Evolutionary conservation across 768 basidiomycete genomes (phyloP).

Genomic region (Boletus pseudo-olivaceus): DNA sequence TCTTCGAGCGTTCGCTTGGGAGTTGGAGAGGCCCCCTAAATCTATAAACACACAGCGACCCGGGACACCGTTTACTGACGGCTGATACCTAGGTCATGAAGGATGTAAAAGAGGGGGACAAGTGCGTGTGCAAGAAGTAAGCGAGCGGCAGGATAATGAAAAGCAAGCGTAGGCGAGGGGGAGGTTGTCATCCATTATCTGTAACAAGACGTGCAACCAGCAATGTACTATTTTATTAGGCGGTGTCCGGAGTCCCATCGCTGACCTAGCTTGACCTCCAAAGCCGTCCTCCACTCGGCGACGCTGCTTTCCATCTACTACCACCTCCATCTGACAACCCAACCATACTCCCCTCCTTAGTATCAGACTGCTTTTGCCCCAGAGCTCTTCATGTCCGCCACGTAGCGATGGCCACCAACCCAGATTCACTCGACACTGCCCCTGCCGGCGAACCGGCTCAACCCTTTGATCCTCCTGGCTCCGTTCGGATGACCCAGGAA

Average conservation of each 20-base stretch:
- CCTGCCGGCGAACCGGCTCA: slow-evolving; percentile 37
- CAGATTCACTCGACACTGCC: slow-evolving; percentile 22
- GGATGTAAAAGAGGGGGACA: slow-evolving; percentile 47
- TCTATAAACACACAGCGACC: slow-evolving; percentile 25
- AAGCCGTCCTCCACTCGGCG: slow-evolving; percentile 13
- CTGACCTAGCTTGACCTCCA: slow-evolving; percentile 10
- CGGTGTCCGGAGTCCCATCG: slow-evolving; percentile 29
- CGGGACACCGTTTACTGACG: slow-evolving; percentile 27
- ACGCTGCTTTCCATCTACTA: slow-evolving; percentile 23
- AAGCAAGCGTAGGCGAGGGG: slow-evolving; percentile 7
- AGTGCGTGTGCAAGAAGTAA: slow-evolving; percentile 35
- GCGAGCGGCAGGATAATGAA: slow-evolving; percentile 16
- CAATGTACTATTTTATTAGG: slow-evolving; percentile 19
- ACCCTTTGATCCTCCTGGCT: slow-evolving; percentile 39
- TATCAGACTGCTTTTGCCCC: slow-evolving; percentile 5
- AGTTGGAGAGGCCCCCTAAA: slow-evolving; percentile 17
- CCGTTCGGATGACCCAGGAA: slow-evolving; percentile 48
- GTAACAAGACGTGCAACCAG: slow-evolving; percentile 12
- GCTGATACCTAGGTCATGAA: slow-evolving; percentile 43
- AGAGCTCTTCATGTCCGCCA: slow-evolving; percentile 26
- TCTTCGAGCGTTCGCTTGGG: slow-evolving; percentile 23
- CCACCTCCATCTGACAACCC: slow-evolving; percentile 27
- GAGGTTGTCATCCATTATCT: slow-evolving; percentile 1
- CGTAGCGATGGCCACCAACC: slow-evolving; percentile 23
- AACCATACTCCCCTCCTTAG: slow-evolving; percentile 16